A percentile compares a stretch with the other conserved stretches of the same genome.
Evolutionary conservation across 371 early-diverging fungal genomes (phyloP).

Genomic region (Phascolomyces articulosus): DNA sequence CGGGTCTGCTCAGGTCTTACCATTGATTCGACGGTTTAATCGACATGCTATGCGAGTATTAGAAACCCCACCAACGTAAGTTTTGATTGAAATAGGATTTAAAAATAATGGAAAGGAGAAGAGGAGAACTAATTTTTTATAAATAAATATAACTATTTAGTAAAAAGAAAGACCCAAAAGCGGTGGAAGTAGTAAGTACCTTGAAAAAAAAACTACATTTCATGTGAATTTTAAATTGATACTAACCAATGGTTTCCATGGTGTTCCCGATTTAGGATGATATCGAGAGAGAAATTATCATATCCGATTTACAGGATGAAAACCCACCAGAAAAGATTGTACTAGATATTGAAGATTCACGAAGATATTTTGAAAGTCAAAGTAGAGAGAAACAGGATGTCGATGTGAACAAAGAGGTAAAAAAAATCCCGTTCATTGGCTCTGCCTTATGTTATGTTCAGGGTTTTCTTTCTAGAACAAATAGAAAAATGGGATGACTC

Average conservation of each 20-base stretch:
- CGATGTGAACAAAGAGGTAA: slow-evolving; percentile 27
- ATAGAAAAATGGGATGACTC: too few species aligned
- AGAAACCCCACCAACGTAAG: slow-evolving; percentile 45
- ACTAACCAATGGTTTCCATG: too few species aligned
- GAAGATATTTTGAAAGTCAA: slow-evolving; percentile 81
- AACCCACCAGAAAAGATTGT: slow-evolving; percentile 52
- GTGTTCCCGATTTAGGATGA: too few species aligned
- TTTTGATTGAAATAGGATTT: not conserved
- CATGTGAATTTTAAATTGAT: too few species aligned
- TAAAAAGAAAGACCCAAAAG: slow-evolving; percentile 5
- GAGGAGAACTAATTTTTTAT: not conserved
- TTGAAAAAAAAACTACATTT: too few species aligned
- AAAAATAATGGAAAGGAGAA: not conserved
- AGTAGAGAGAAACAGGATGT: slow-evolving; percentile 37
- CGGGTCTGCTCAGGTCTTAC: slow-evolving; percentile 62
- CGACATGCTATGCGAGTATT: slow-evolving; percentile 89
- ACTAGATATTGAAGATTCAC: slow-evolving; percentile 76
- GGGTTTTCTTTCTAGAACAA: too few species aligned
- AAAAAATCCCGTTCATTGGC: too few species aligned
- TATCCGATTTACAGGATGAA: slow-evolving; percentile 68
- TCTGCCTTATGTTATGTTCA: not conserved
- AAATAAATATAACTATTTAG: not conserved
- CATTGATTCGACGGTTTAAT: slow-evolving; percentile 88
- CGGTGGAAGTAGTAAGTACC: slow-evolving; percentile 1
- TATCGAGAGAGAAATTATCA: slow-evolving; percentile 45